Evolutionary conservation across 345 rosid species (phyloP), one percentile per base, ranked within the genome.

Genomic region (Pelargonium nanum): DNA sequence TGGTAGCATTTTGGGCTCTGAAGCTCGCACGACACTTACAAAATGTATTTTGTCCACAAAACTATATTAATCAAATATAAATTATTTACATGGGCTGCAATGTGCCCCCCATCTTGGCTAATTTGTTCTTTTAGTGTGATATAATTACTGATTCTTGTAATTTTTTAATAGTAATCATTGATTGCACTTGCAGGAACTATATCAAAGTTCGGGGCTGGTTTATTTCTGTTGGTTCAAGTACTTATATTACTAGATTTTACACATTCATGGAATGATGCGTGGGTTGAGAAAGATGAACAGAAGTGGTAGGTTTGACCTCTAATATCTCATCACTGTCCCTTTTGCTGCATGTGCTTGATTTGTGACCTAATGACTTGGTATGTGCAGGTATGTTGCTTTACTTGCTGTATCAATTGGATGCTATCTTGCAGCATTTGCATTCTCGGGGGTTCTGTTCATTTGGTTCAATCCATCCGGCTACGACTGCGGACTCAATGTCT

Each of bases 391-490:
- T 69, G 62, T 86, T 59, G 96, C 99, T 65, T 74, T 90, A 70
- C 92, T 90, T 72, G 87, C 58, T 58, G 63, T 93, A 72, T 89
- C 99, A 57, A 10, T 84, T 34, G 90, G 52, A 60, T 93, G 99
- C 84, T 93, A 93, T 72, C 64, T 93, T 19, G 92, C 69, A 13
- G 84, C 99, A 61, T 93, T 80, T 69, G 64, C 83, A 9, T 74
- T 89, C 72, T 86, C 96, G 57, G 99, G 94, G 60, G 54, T 90
- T 54, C 40, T 93, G 72, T 89, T 93, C 78, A 81, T 89, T n/a
- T 89, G 99, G 99, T 93, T 93, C 72, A 82, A 89, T 74, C 99
- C 99, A 51, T 84, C 97, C n/a, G 92, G 99, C 53, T 70, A 89
- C 28, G 92, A 87, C 62, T 93, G 99, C 21, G 91, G 96, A 60